phyloP scores from a whole-genome alignment of 2,329 filamentous ascomycete species.

The Echinosphaeria canescens region DNA sequence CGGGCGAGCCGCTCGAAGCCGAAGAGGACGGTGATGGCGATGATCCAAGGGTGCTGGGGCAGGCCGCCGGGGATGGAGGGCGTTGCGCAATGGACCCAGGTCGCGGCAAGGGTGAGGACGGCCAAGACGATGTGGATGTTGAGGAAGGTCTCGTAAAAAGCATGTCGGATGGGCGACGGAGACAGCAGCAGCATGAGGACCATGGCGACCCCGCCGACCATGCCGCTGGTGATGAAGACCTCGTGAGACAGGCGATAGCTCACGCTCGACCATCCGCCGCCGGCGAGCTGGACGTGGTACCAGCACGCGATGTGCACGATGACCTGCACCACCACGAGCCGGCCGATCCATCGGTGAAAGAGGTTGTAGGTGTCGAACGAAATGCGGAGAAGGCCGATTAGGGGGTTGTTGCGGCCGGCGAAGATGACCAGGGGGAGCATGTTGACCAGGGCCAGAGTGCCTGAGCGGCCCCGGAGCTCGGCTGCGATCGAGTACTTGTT shows the following conservation, averaged over 20 bases:
- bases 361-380: slow-evolving; percentile 96
- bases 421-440: slow-evolving; percentile 82
- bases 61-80: slow-evolving; percentile 42
- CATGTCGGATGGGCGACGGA: slow-evolving; percentile 65
- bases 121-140: slow-evolving; percentile 66
- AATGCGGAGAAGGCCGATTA: slow-evolving; percentile 63
- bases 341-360: slow-evolving; percentile 64
- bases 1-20: slow-evolving; percentile 44
- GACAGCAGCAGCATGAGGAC: slow-evolving; percentile 45
- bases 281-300: slow-evolving; percentile 47
- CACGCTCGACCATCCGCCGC: slow-evolving; percentile 39
- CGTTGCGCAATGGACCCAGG: slow-evolving; percentile 59
- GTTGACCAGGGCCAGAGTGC: slow-evolving; percentile 68
- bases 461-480: slow-evolving; percentile 68
- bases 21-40: slow-evolving; percentile 61
- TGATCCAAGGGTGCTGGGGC: slow-evolving; percentile 52
- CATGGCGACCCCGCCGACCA: slow-evolving; percentile 35
- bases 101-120: slow-evolving; percentile 41
- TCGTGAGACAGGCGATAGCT: slow-evolving; percentile 28
- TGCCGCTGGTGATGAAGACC: slow-evolving; percentile 37
- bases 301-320: slow-evolving; percentile 52
- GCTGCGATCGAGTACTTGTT: slow-evolving; percentile 48
- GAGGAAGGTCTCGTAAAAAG: slow-evolving; percentile 94
- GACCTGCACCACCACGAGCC: slow-evolving; percentile 48
- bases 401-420: slow-evolving; percentile 79